Conservation (phyloP, 352 stramenopile species). For the Globisporangium carolinianum region DNA sequence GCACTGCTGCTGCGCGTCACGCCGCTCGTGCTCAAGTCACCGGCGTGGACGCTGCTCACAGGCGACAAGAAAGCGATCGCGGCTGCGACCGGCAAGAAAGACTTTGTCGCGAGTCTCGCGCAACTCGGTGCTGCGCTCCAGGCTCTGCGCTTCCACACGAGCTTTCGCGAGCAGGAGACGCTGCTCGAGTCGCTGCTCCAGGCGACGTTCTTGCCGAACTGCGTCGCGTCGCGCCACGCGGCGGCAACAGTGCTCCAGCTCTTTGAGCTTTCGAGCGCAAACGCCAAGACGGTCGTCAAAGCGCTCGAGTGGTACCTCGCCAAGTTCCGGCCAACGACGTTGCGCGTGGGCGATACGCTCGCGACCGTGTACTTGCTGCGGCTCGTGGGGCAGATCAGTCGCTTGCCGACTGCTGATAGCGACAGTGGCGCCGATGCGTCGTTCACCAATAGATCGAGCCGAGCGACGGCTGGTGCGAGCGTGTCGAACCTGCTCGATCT, state of each 20-base stretch:
- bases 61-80: conserved; percentile 45
- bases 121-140: conserved; percentile 46
- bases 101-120: conserved; percentile 44
- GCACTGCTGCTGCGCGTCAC: conserved; percentile 28
- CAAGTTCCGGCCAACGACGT: conserved; percentile 31
- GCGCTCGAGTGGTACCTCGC: conserved; percentile 48
- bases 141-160: conserved; percentile 44
- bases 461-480: background rate
- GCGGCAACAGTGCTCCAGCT: conserved; percentile 44
- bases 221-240: conserved; percentile 46
- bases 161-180: conserved; percentile 18
- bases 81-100: conserved; percentile 35
- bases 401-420: conserved; percentile 21
- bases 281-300: conserved; percentile 31
- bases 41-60: conserved; percentile 31
- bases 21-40: conserved; percentile 45
- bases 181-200: conserved; percentile 53
- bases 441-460: background rate
- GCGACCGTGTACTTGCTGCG: conserved; percentile 62
- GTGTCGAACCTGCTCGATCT: conserved; percentile 47
- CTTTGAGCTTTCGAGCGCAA: conserved; percentile 31
- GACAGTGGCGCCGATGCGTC: background rate
- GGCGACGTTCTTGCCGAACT: conserved; percentile 40
- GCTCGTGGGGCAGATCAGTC: conserved; percentile 49
- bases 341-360: conserved; percentile 51